Evolutionary conservation across 2,329 filamentous ascomycete species (phyloP), one percentile per base, ranked within the genome.

Genomic region (Ambrosiella beaveri): DNA sequence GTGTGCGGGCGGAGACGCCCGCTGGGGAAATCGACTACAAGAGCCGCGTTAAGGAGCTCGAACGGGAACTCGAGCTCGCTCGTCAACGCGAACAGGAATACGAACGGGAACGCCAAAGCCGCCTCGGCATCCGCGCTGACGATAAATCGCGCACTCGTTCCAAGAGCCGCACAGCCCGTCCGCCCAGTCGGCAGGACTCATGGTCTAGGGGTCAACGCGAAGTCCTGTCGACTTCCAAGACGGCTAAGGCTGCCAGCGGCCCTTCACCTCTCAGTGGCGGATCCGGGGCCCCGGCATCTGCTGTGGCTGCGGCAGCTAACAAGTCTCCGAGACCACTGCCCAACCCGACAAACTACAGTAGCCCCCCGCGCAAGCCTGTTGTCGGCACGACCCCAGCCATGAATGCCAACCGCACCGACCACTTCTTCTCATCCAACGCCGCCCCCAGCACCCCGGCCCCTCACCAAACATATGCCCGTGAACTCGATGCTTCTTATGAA

Each of bases 21-120:
- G 69, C 66, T 35, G 69, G 68, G 66, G 52, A 69, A 27, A 64
- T 68, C 15, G 73, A 74, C 57, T 77, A 91, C 68, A 80, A 75
- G 62, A 78, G 76, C 62, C 81, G 89, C 45, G 83, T 96, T 62
- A 79, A 79, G 64, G 84, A 96, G 67, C 75, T 97, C 4, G 91
- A 97, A 70, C 75, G 79, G 71, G 74, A 87, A 75, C 68, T 81
- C 17, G 75, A 85, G 72, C 63, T 78, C 66, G 74, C 81, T 63
- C 73, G 84, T 64, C 67, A 83, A 71, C 68, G 85, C 69, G 75
- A 85, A 67, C 70, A 78, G 68, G 75, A 85, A 71, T 77, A 83
- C 68, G 73, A 85, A 71, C 70, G 74, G 62, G 74, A 78, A 65
- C 71, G 81, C 60, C 68, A 79, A 67, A 71, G 73, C 70, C 73